Evolutionary conservation across 176 grass and related monocot species (phyloP), one percentile per base, ranked within the genome.

Genomic region (Areca catechu): DNA sequence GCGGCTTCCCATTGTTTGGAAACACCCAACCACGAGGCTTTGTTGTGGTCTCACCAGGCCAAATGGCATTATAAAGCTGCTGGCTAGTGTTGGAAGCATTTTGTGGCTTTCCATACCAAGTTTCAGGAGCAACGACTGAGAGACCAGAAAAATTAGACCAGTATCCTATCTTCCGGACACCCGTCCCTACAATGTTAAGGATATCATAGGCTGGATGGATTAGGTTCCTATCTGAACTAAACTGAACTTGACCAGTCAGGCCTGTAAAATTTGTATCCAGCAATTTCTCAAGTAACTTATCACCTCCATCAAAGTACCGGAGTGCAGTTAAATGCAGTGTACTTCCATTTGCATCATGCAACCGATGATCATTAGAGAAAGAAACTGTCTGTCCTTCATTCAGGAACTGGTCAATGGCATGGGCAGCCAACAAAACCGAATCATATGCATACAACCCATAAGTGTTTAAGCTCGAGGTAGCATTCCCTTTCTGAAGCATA

Each of bases 11-110:
- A 58, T 90, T 90, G 74, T 90, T 82, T 2, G 24, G 24, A 25
- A 96, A 88, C 53, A 90, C 80, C 86, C 92, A 96, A 52, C 92
- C 92, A 57, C 83, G 79, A 14, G 92, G 92, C 54, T 24, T n/a
- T 17, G 58, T n/a, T 47, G 77, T 62, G 4, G 78, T 80, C 65
- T 88, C 82, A 1, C 92, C 92, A 4, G 92, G 92, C 86, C 92
- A 96, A 59, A 96, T 72, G 20, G 82, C 74, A 70, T 76, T 79
- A 70, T 79, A 74, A 58, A 90, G 74, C 62, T 71, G 3, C 66
- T 61, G 68, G 29, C 55, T 67, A 48, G 47, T 66, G 53, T 20
- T 77, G 66, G 82, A 76, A 50, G 64, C 66, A 23, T 78, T 14
- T 22, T 57, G 27, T 64, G 53, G 56, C 59, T 29, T 59, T 60